Percentiles rank a stretch among this genome's conserved stretches.
Conservation (phyloP, 805 yeast species). For the Candida fluviatilis region DNA sequence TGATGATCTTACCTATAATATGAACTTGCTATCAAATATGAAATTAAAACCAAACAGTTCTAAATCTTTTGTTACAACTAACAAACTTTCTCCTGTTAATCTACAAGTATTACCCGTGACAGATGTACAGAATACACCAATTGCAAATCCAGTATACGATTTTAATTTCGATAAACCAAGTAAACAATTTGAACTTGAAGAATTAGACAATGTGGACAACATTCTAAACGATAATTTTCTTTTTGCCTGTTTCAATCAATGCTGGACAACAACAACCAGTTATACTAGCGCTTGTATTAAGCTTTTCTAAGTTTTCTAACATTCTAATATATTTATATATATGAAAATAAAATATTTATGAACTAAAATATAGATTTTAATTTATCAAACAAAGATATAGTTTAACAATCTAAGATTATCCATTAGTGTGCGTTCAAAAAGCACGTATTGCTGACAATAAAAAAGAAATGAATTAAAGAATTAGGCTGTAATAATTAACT, state of each 20-base stretch:
- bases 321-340: slow-evolving; percentile 1
- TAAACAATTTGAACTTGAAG: slow-evolving; percentile 1
- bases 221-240: neutral
- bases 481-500: slow-evolving; percentile 6
- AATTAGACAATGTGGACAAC: neutral
- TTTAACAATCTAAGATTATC: neutral
- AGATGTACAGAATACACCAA: slow-evolving; percentile 12
- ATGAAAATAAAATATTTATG: neutral
- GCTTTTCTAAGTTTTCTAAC: neutral
- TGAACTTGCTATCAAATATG: slow-evolving; percentile 4
- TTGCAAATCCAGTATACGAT: slow-evolving; percentile 17
- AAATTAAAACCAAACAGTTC: slow-evolving; percentile 15
- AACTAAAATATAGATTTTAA: neutral
- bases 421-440: neutral
- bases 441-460: neutral
- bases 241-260: neutral
- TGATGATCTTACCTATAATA: slow-evolving; percentile 2
- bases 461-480: slow-evolving; percentile 4
- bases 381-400: neutral
- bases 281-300: neutral
- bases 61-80: slow-evolving; percentile 11
- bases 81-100: neutral
- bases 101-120: neutral
- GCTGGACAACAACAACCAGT: neutral
- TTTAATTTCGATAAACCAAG: slow-evolving; percentile 13